Conservation (phyloP, 106 monocot species). For the Dioscorea dumetorum region DNA sequence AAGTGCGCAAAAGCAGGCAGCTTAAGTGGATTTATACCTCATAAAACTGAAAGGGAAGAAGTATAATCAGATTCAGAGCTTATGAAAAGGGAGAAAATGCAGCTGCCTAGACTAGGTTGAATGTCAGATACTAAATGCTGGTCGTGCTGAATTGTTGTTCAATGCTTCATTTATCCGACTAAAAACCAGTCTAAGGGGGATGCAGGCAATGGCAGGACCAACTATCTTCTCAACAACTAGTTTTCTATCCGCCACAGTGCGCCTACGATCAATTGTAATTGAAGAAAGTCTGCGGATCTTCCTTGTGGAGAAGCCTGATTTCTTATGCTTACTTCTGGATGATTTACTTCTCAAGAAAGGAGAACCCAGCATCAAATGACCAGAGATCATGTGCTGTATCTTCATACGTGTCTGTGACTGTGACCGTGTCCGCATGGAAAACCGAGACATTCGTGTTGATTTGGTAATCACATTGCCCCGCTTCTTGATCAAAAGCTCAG, state of each 20-base stretch:
- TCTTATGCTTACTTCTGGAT: conserved; percentile 32
- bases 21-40: not conserved
- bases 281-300: conserved; percentile 85
- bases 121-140: not conserved
- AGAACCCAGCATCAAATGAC: conserved; percentile 3
- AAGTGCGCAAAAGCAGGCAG: not conserved
- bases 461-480: not conserved
- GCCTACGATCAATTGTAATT: conserved; percentile 28
- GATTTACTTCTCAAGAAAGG: conserved; percentile 19
- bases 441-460: not conserved
- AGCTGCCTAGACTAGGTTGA: not conserved
- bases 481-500: not conserved
- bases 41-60: not conserved
- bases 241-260: conserved; percentile 18
- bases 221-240: conserved; percentile 30
- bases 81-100: not conserved
- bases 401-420: not conserved
- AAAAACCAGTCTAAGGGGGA: conserved; percentile 75
- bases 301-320: conserved; percentile 34
- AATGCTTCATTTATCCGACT: conserved; percentile 72
- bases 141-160: conserved; percentile 16
- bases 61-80: not conserved
- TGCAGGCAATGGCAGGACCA: conserved; percentile 38
- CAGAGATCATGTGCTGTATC: not conserved
- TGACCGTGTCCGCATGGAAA: not conserved